A percentile compares a stretch with the other conserved stretches of the same genome.
Evolutionary conservation across 2,329 filamentous ascomycete species (phyloP).

Genomic region (Colletotrichum cuscutae): DNA sequence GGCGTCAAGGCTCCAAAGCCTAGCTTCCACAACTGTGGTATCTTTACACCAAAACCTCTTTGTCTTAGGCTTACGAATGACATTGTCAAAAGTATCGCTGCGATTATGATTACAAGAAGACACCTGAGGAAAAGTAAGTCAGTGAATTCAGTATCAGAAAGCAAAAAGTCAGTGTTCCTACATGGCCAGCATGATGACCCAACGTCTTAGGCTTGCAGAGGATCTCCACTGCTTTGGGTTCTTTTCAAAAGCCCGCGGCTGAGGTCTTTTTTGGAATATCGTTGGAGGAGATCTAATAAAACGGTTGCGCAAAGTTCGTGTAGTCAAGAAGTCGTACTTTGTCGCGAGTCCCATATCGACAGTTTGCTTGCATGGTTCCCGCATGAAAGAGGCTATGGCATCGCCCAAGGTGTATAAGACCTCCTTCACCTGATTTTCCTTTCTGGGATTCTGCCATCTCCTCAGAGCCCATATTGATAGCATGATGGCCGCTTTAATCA

Average conservation of each 20-base stretch:
- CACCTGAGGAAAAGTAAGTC: background rate
- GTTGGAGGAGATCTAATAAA: background rate
- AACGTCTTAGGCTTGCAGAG: background rate
- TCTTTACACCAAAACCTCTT: conserved; percentile 33
- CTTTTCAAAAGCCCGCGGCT: background rate
- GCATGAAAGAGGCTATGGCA: conserved; percentile 9
- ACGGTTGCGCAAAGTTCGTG: background rate
- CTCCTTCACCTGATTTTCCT: background rate
- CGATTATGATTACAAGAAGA: background rate
- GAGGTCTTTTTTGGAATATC: background rate
- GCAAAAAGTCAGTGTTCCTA: background rate
- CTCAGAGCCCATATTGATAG: background rate
- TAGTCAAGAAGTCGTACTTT: background rate
- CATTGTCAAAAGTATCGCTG: conserved; percentile 20
- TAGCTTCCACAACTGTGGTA: conserved; percentile 40
- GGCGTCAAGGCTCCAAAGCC: conserved; percentile 43
- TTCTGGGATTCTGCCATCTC: background rate
- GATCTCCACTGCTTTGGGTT: conserved; percentile 1
- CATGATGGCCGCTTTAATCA: background rate
- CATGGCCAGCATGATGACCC: background rate
- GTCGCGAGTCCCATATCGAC: background rate
- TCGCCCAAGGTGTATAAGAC: conserved; percentile 7
- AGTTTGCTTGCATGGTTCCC: background rate
- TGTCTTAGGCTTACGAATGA: conserved; percentile 32
- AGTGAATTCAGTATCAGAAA: background rate